Evolutionary conservation across 2,329 filamentous ascomycete genomes (phyloP), one percentile per base, ranked within the genome.

Genomic region (Talaromyces islandicus): DNA sequence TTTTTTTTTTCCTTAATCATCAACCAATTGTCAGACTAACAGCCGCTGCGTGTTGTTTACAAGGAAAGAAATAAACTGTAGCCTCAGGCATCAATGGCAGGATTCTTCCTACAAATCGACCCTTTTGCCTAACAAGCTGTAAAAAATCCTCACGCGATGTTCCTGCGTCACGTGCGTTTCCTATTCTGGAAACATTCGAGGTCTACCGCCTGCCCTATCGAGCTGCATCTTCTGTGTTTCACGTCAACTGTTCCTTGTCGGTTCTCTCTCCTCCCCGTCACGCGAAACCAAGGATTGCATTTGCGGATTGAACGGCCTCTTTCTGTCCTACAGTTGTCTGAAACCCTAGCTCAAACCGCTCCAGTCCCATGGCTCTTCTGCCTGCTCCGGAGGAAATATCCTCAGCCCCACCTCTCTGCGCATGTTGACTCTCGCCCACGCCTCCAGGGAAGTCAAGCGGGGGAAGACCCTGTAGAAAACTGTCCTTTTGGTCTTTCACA

Each of bases 381-480:
- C 50, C 57, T 3, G 11, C 12, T 5, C 6, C 43, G 7, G 27
- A 43, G 9, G 38, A 19, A 11, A 59, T 54, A n/a, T 59, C 57
- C 19, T 35, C 57, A 29, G 0, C 30, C 12, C 43, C 10, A 11
- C 50, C 50, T 48, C 51, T 59, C 24, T 35, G 55, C 25, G 21
- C 27, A 50, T 57, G 56, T 17, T 58, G 38, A 12, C 54, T 60
- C 32, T 60, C 59, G 46, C 56, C 48, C 6, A 54, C 41, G 17
- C 59, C 55, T n/a, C 55, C 59, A 12, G 59, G 59, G 7, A 60
- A 71, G 54, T 62, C 68, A 62, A 56, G 67, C 74, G 62, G 84
- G 81, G 62, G 83, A 78, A 70, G 81, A 73, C 50, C 81, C 75
- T 65, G 82, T 78, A 5, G 79, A 78, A 4, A 82, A 72, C 29